Conservation (phyloP, 2,329 filamentous ascomycete species). For the Spiromastix sp. region DNA sequence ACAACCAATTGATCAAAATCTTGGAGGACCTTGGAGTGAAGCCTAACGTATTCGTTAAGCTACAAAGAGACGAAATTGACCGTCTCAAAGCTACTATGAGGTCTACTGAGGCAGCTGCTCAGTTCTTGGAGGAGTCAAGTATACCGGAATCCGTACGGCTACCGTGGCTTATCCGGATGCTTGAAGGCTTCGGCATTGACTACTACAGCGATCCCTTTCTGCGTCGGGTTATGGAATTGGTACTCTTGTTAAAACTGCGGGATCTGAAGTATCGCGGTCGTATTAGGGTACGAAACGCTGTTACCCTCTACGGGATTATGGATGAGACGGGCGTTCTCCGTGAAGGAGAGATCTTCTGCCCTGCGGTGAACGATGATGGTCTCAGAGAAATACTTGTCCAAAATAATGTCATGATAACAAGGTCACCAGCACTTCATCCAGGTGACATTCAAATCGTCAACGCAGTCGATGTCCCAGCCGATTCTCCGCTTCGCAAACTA, state of each 20-base stretch:
- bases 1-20: slow-evolving; percentile 76
- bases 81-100: slow-evolving; percentile 50
- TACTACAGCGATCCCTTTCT: slow-evolving; percentile 62
- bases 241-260: slow-evolving; percentile 59
- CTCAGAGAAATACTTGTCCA: slow-evolving; percentile 24
- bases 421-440: slow-evolving; percentile 72
- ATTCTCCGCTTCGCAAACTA: slow-evolving; percentile 52
- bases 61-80: slow-evolving; percentile 54
- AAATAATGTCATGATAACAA: slow-evolving; percentile 51
- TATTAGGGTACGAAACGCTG: slow-evolving; percentile 59
- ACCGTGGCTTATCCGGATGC: slow-evolving; percentile 49
- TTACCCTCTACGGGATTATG: slow-evolving; percentile 74
- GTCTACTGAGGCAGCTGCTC: slow-evolving; percentile 50
- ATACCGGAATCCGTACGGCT: slow-evolving; percentile 53
- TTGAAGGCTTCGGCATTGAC: slow-evolving; percentile 48
- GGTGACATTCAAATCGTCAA: slow-evolving; percentile 63
- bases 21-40: slow-evolving; percentile 64
- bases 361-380: slow-evolving; percentile 37
- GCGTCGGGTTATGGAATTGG: slow-evolving; percentile 57
- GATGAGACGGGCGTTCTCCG: slow-evolving; percentile 63
- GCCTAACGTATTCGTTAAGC: slow-evolving; percentile 47
- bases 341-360: slow-evolving; percentile 59
- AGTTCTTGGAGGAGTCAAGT: slow-evolving; percentile 52
- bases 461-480: slow-evolving; percentile 43
- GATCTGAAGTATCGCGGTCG: slow-evolving; percentile 68